Base-by-base conservation (phyloP, 345 rosid genomes). In the Aquilaria sinensis region DNA sequence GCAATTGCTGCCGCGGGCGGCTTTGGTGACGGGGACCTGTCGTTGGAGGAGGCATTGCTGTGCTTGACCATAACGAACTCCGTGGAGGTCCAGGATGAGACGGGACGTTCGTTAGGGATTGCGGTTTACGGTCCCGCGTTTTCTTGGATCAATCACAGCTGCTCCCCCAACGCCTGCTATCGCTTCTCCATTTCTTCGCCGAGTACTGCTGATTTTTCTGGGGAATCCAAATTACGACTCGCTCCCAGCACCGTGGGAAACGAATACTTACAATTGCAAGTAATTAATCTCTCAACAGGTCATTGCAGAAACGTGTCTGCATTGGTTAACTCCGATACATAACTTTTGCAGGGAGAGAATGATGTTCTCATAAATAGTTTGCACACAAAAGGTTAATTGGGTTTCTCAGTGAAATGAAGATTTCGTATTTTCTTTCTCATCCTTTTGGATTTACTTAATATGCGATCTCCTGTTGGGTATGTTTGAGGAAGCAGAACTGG, bases 81-180 rank as follows among this genome's bases (percentile, higher is more conserved):
- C 45, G 98, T 89, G 14, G 96, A 89, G 79, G 96, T 92, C 51
- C 85, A 72, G 57, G 95, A 92, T 74, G 57, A 48, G 14, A 66
- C 29, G 3, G 90, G 95, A 30, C 78, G 75, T 8, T 53, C 66
- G 56, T 47, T 87, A 12, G 96, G 98, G 53, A 77, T 82, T 47
- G 90, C 89, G 5, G 77, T 92, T 12, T 89, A 85, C 58, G 86
- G 71, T 12, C 13, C 68, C 2, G 37, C 46, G 34, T 92, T 87
- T 80, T 92, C 98, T 5, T 92, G 92, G 96, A 85, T 92, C 72
- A 92, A 92, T 64, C 96, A 92, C 73, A 81, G 88, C 50, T 92
- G 98, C 57, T 85, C 96, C 58, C 90, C 98, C 6, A 89, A 87
- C 64, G 74, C 96, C 62, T 87, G 85, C 55, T 92, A 89, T 70